Conservation (phyloP, 2,329 filamentous ascomycete genomes). For the Phialemoniopsis sp. region DNA sequence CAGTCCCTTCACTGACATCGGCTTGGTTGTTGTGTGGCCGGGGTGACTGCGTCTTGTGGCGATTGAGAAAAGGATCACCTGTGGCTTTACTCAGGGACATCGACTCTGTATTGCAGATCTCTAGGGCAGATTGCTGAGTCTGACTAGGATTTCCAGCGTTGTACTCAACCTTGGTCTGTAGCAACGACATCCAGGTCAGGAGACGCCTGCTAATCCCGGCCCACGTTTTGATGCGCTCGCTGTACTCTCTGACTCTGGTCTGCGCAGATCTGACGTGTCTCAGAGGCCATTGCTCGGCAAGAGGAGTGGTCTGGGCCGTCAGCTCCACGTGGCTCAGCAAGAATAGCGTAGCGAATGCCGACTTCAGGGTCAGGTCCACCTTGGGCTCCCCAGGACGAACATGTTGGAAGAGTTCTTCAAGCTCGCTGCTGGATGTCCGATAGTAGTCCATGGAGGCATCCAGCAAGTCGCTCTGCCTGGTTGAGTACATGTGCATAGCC, state of each 20-base stretch:
- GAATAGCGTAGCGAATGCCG: background rate
- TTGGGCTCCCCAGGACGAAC: background rate
- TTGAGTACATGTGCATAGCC: background rate
- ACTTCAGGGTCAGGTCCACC: background rate
- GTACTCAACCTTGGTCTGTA: constrained; percentile 1
- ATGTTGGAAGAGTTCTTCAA: background rate
- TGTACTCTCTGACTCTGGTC: background rate
- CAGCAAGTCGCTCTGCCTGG: background rate
- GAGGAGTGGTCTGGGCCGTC: background rate
- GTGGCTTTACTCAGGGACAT: background rate
- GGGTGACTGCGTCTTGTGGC: background rate
- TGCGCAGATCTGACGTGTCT: background rate
- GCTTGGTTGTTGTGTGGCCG: no score
- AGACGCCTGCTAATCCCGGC: background rate
- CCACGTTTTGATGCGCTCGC: background rate
- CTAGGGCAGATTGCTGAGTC: background rate
- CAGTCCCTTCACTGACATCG: background rate
- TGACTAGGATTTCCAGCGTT: background rate
- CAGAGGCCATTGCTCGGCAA: background rate
- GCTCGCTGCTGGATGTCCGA: background rate
- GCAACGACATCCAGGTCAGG: background rate
- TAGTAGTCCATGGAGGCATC: background rate
- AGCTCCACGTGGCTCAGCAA: background rate
- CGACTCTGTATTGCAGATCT: background rate
- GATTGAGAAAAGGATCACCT: background rate